These are phyloP conservation scores for Nyctanthes arbortristis DNA, from an alignment of 257 asterid species.

Conservation along the genomic window DNA sequence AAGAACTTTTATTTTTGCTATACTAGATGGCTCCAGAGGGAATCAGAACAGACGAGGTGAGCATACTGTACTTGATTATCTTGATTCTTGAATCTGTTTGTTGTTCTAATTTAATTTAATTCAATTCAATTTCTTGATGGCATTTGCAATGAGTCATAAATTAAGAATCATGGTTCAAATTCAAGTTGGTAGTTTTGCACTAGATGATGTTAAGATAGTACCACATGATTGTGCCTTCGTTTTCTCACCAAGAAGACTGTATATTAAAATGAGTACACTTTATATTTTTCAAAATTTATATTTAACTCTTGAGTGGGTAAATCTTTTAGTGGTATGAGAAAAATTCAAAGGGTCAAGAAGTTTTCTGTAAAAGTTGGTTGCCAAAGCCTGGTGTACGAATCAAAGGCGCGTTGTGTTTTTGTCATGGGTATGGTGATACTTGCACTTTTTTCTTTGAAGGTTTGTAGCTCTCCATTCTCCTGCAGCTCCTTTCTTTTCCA, in stretches of 20 bases:
- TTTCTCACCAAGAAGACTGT: background rate
- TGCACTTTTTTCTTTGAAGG: slow-evolving; percentile 99
- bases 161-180: background rate
- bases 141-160: background rate
- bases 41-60: slow-evolving; percentile 92
- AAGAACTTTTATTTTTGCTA: slow-evolving; percentile 2
- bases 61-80: slow-evolving; percentile 6
- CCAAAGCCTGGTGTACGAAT: slow-evolving; percentile 86
- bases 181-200: background rate
- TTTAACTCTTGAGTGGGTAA: background rate
- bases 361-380: slow-evolving; percentile 95
- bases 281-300: background rate
- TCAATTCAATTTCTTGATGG: background rate
- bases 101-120: background rate
- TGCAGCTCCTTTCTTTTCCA: background rate
- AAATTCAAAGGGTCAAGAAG: slow-evolving; percentile 77
- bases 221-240: background rate
- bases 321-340: slow-evolving; percentile 81
- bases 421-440: slow-evolving; percentile 98
- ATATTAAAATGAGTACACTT: slow-evolving; percentile 2
- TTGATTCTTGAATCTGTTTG: background rate
- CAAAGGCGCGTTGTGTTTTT: slow-evolving; percentile 87
- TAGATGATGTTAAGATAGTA: no score
- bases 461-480: slow-evolving; percentile 27
- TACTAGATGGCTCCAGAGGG: slow-evolving; percentile 87